These are phyloP conservation scores for Hippophae gyantsensis DNA, from an alignment of 306 rosid species.

Conservation along the genomic window DNA sequence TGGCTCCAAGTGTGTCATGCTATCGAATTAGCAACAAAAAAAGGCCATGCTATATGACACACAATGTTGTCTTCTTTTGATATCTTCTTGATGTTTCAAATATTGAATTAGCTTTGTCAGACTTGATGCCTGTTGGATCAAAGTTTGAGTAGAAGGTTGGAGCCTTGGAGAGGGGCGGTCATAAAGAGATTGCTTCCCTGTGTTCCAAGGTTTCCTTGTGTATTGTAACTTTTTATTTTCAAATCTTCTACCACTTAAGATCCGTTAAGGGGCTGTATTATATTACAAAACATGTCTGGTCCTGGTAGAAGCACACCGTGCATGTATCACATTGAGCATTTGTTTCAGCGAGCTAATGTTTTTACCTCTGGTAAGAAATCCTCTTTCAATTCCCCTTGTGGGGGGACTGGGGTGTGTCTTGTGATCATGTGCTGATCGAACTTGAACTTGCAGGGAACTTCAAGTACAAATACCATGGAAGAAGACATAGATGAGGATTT, in stretches of 20 bases:
- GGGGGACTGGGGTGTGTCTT: neutral
- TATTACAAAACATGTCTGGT: too few relatives aligned
- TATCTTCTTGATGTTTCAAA: neutral
- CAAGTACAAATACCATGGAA: slow-evolving; percentile 36
- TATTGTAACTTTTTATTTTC: neutral
- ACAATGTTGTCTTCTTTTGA: neutral
- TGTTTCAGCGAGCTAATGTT: too few relatives aligned
- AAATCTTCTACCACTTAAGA: neutral
- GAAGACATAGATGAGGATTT: slow-evolving; percentile 73
- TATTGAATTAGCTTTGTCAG: neutral
- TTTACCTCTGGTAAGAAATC: too few relatives aligned
- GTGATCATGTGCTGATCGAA: neutral
- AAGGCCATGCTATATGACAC: too few relatives aligned
- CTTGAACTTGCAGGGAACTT: slow-evolving; percentile 50
- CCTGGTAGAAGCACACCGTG: too few relatives aligned
- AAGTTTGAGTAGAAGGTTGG: neutral
- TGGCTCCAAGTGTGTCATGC: neutral
- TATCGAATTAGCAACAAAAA: neutral
- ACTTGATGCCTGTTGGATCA: neutral
- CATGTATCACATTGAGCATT: too few relatives aligned
- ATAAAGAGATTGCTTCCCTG: neutral
- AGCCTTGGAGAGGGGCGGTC: neutral
- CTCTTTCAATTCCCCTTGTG: neutral
- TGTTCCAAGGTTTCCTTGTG: slow-evolving; percentile 15
- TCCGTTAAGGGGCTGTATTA: neutral